Conservation (phyloP, 305 asterid species). For the Coffea humblotiana region DNA sequence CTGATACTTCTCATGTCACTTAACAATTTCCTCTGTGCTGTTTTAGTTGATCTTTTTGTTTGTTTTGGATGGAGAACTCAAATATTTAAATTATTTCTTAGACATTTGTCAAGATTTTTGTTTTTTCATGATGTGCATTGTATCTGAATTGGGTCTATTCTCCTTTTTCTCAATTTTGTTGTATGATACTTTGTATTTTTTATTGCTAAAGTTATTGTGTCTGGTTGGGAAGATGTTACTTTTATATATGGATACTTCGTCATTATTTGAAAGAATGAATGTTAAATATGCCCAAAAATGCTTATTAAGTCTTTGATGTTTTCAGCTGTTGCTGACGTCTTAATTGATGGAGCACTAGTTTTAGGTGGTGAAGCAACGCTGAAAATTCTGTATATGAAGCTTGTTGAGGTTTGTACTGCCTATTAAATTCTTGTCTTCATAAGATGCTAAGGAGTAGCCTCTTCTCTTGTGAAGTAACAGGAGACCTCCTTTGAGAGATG, state of each 20-base stretch:
- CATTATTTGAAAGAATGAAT: background rate
- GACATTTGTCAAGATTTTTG: background rate
- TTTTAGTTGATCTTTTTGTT: background rate
- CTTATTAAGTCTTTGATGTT: conserved; percentile 38
- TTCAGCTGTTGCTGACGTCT: conserved; percentile 97
- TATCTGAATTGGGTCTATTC: background rate
- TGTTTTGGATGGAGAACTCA: background rate
- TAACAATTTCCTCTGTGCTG: background rate
- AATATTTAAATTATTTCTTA: background rate
- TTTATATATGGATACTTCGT: background rate
- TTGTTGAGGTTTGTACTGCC: conserved; percentile 68
- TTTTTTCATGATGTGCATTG: background rate
- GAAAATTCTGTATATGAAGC: conserved; percentile 84
- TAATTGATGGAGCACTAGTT: conserved; percentile 93
- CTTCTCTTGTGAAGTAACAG: background rate
- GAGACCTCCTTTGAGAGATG: background rate
- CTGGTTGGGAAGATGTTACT: background rate
- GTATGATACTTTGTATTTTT: background rate
- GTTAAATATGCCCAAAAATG: conserved; percentile 9
- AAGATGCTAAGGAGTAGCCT: background rate
- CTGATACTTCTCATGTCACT: background rate
- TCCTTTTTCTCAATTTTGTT: background rate
- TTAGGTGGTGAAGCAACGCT: conserved; percentile 92
- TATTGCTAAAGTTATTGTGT: background rate
- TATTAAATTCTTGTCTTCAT: conserved; percentile 19